Evolutionary conservation across 257 asterid species (phyloP).

Genomic region (Penstemon eatonii): DNA sequence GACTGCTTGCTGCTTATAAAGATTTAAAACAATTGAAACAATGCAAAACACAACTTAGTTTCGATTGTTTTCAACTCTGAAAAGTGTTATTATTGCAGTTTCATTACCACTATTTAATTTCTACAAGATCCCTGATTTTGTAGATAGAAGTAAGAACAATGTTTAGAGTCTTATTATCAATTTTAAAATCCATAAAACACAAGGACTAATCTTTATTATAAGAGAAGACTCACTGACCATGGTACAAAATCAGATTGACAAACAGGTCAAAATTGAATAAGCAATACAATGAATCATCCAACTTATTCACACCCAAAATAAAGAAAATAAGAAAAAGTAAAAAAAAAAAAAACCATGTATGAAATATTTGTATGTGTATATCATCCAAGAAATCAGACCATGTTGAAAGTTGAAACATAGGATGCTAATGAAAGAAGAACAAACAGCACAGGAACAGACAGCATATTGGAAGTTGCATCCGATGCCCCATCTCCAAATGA

Average conservation of each 20-base stretch:
- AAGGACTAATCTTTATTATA: slow-evolving; percentile 30
- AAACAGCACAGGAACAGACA: slow-evolving; percentile 29
- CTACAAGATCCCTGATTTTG: too few species aligned
- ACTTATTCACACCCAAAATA: neutral
- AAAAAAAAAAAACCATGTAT: slow-evolving; percentile 5
- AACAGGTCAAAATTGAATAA: slow-evolving; percentile 36
- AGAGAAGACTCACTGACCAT: slow-evolving; percentile 27
- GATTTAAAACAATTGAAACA: too few species aligned
- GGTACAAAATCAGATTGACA: slow-evolving; percentile 47
- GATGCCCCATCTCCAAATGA: slow-evolving; percentile 39
- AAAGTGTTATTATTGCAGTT: too few species aligned
- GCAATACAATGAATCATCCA: slow-evolving; percentile 25
- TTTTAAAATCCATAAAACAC: too few species aligned
- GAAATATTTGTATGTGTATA: neutral
- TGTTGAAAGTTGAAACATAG: slow-evolving; percentile 35
- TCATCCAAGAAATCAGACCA: slow-evolving; percentile 24
- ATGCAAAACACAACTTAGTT: too few species aligned
- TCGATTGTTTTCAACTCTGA: too few species aligned
- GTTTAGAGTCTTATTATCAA: too few species aligned
- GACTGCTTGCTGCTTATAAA: too few species aligned
- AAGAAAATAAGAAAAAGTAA: neutral
- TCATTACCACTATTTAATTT: too few species aligned
- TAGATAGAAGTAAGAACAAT: too few species aligned
- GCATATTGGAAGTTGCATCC: slow-evolving; percentile 38
- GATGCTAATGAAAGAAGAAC: slow-evolving; percentile 35